A percentile compares a stretch with the other conserved stretches of the same genome.
Conservation (phyloP, 2,329 filamentous ascomycete genomes). For the Phaeosphaeriaceae sp. region DNA sequence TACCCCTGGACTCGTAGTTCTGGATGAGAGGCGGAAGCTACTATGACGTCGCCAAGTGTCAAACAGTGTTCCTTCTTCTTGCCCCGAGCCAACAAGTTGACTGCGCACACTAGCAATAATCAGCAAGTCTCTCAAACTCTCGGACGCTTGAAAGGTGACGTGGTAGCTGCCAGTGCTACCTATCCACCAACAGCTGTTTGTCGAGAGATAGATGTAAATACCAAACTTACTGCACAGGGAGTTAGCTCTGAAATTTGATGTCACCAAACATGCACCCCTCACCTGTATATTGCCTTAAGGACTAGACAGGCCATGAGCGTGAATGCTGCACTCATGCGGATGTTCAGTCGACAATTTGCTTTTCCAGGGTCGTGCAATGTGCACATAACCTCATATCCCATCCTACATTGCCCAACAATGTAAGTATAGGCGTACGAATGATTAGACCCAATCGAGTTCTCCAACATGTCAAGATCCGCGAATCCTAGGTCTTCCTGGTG, state of each 20-base stretch:
- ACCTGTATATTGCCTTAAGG: constrained; percentile 36
- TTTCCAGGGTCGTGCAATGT: constrained; percentile 12
- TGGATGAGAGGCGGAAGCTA: constrained; percentile 34
- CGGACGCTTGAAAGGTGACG: too few relatives aligned
- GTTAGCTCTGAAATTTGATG: background rate
- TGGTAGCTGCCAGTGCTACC: background rate
- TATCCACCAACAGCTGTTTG: too few relatives aligned
- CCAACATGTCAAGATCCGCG: constrained; percentile 5
- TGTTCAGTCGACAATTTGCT: constrained; percentile 33
- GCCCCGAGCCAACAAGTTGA: constrained; percentile 30
- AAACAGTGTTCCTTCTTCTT: constrained; percentile 38
- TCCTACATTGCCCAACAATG: constrained; percentile 18
- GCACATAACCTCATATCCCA: constrained; percentile 16
- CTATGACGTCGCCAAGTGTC: constrained; percentile 40
- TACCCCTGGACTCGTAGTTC: constrained; percentile 37
- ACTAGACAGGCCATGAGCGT: constrained; percentile 30
- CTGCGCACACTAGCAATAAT: constrained; percentile 22
- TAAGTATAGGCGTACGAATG: constrained; percentile 1
- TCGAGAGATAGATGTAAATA: too few relatives aligned
- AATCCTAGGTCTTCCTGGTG: constrained; percentile 9
- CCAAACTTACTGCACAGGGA: background rate
- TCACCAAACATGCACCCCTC: too few relatives aligned
- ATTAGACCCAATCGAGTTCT: background rate
- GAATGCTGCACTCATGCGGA: constrained; percentile 40
- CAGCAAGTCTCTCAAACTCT: too few relatives aligned